phyloP scores from a whole-genome alignment of 2,329 filamentous ascomycete species.

The Dothistroma septosporum region DNA sequence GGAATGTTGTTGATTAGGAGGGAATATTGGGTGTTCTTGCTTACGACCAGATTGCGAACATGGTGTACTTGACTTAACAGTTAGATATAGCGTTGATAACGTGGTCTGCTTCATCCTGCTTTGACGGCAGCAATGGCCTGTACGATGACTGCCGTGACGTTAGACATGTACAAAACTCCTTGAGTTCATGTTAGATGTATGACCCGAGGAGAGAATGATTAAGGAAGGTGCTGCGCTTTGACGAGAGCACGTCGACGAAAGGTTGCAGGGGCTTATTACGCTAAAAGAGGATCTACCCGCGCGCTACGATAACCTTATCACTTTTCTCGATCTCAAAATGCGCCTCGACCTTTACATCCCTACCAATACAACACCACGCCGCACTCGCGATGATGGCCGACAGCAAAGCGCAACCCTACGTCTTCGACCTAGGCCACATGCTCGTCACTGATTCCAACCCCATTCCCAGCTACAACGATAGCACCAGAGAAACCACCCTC shows the following conservation, averaged over 20 bases:
- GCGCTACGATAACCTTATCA: constrained; percentile 1
- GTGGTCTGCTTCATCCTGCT: neutral
- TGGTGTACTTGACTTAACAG: too few relatives aligned
- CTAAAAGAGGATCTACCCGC: neutral
- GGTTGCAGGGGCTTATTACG: neutral
- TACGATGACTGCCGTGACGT: neutral
- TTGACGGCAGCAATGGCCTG: too few relatives aligned
- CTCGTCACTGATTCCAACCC: constrained; percentile 86
- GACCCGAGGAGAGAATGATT: neutral
- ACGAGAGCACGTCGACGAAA: neutral
- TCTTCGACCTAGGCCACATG: constrained; percentile 85
- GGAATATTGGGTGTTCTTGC: too few relatives aligned
- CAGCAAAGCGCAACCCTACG: constrained; percentile 79
- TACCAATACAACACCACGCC: neutral
- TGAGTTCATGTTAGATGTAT: neutral
- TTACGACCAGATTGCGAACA: too few relatives aligned
- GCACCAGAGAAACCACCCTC: constrained; percentile 60
- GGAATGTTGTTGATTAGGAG: too few relatives aligned
- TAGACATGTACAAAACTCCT: neutral
- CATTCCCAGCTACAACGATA: constrained; percentile 50
- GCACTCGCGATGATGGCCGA: constrained; percentile 14
- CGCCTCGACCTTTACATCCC: neutral
- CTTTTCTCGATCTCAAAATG: neutral
- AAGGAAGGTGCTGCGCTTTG: neutral
- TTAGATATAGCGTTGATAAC: neutral